A percentile compares a stretch with the other conserved stretches of the same genome.
Evolutionary conservation across 2,329 filamentous ascomycete species (phyloP).

Genomic region (Penicillium hordei): DNA sequence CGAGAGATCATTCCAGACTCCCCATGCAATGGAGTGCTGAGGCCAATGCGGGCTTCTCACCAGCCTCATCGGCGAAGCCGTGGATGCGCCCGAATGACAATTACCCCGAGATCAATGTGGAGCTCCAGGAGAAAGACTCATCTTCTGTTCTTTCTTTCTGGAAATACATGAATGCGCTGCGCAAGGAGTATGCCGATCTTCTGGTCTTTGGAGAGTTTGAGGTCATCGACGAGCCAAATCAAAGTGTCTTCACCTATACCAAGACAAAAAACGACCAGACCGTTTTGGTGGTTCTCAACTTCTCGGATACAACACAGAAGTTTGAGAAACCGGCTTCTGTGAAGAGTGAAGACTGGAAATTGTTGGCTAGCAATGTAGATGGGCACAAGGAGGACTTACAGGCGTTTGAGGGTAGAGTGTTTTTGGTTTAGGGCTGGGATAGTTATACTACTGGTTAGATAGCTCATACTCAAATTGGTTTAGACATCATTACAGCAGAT

Average conservation of each 20-base stretch:
- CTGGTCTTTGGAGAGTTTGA: constrained; percentile 51
- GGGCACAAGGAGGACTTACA: constrained; percentile 25
- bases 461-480: neutral
- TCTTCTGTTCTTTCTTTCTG: constrained; percentile 60
- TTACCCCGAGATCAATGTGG: constrained; percentile 40
- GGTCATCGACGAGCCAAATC: constrained; percentile 8
- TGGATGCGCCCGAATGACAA: constrained; percentile 65
- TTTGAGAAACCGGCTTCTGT: neutral
- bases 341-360: constrained; percentile 13
- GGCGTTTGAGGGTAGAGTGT: constrained; percentile 38
- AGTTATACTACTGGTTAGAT: neutral
- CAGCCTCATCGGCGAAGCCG: constrained; percentile 46
- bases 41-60: constrained; percentile 67
- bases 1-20: constrained; percentile 60
- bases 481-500: neutral
- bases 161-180: constrained; percentile 48
- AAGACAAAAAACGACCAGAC: constrained; percentile 6
- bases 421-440: constrained; percentile 16
- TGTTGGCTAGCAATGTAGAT: constrained; percentile 26
- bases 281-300: constrained; percentile 19
- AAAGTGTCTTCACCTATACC: constrained; percentile 25
- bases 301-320: constrained; percentile 9
- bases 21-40: constrained; percentile 66
- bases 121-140: constrained; percentile 50
- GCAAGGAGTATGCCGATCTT: constrained; percentile 55